Evolutionary conservation across 1,284 basidiomycete genomes (phyloP), one percentile per base, ranked within the genome.

Genomic region (Ceratobasidium sp.): DNA sequence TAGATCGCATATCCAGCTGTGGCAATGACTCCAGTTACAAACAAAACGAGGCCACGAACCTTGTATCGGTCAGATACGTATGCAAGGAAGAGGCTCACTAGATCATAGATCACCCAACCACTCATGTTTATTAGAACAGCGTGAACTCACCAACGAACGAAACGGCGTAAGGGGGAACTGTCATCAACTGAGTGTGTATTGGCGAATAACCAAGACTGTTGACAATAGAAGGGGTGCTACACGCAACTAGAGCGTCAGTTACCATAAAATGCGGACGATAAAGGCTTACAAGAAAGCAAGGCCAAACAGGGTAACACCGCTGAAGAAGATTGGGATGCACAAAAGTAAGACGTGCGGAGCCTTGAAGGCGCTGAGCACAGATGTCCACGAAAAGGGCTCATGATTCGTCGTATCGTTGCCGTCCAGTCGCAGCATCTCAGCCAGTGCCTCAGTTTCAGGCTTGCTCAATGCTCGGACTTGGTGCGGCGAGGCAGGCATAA

Each of bases 1-100:
- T 81, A 84, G 60, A 84, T 80, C 18, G 82, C 81, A 77, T 84
- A 85, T 3, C 84, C 84, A 54, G 81, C 78, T 27, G 83, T 71
- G 0, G 82, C 80, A 52, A 82, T 79, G 3, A 78, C 1, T 23
- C 68, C 57, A 54, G 76, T 80, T n/a, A 76, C 44, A n/a, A 81
- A 79, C n/a, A 78, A 77, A 60, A 80, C 78, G 2, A 79, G 68
- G 23, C 81, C 81, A 18, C 82, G 81, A 16, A 41, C 54, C 5
- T 77, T 64, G 67, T 77, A 79, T 33, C 77, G 65, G 69, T 83
- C 82, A 5, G 80, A 79, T 59, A 80, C 55, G 71, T 73, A 80
- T 12, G 81, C 81, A 52, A 79, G 80, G 33, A 78, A 8, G 23
- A 83, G 52, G 48, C 80, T 80, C 33, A 80, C 79, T 77, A 41